Conservation (phyloP, 495 filamentous ascomycete genomes). For the Tuber magnatum region DNA sequence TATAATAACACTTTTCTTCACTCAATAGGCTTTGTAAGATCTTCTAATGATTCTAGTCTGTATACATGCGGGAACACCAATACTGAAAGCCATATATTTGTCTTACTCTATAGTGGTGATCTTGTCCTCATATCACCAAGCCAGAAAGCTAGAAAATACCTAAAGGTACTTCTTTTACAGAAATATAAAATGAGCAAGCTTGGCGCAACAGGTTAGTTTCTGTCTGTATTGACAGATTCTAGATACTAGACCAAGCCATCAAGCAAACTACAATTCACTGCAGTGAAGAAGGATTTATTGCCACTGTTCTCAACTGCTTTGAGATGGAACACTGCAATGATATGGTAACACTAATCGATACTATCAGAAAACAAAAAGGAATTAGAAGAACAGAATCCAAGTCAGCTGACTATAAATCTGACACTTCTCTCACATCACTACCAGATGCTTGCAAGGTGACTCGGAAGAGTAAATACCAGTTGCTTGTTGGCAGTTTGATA, state of each 20-base stretch:
- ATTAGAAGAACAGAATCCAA: background rate
- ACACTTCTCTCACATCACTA: no score
- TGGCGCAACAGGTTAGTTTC: background rate
- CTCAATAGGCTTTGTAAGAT: slow-evolving; percentile 4
- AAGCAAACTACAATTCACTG: background rate
- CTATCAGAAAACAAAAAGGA: background rate
- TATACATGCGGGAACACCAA: background rate
- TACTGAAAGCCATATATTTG: background rate
- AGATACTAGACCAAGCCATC: no score
- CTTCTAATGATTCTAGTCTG: background rate
- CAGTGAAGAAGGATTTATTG: background rate
- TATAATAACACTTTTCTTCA: slow-evolving; percentile 1
- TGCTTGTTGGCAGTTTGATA: slow-evolving; percentile 2
- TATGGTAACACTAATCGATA: background rate
- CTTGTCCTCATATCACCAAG: background rate
- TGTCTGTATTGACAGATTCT: background rate
- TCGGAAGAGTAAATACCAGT: background rate
- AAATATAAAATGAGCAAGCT: slow-evolving; percentile 13
- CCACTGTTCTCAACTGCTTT: background rate
- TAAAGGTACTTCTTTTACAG: background rate
- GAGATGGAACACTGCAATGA: background rate
- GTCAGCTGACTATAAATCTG: no score
- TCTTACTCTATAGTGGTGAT: slow-evolving; percentile 16
- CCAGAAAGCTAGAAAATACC: background rate
- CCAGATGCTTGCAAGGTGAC: no score